A percentile compares a stretch with the other conserved stretches of the same genome.
These are phyloP conservation scores for Thelonectria discophora DNA, from an alignment of 2,329 filamentous ascomycete genomes.

Conservation along the genomic window DNA sequence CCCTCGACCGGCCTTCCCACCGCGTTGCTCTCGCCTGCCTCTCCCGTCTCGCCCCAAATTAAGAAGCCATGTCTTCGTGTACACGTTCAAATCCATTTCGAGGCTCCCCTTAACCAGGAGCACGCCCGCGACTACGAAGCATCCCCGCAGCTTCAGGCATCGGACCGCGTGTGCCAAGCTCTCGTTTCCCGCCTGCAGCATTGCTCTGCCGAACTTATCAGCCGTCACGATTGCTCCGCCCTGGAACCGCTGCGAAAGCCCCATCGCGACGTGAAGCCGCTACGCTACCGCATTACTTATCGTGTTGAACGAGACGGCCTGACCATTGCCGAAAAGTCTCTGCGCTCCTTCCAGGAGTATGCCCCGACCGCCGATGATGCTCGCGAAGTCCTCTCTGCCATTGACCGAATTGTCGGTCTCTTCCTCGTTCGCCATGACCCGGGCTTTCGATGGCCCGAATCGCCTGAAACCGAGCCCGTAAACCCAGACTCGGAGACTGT, in stretches of 20 bases:
- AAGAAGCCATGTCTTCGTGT: slow-evolving; percentile 48
- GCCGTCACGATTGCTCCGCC: slow-evolving; percentile 59
- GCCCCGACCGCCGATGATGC: slow-evolving; percentile 54
- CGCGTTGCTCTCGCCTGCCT: slow-evolving; percentile 16
- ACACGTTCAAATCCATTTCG: slow-evolving; percentile 57
- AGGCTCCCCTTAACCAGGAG: slow-evolving; percentile 53
- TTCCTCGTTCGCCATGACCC: slow-evolving; percentile 61
- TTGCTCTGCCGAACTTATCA: slow-evolving; percentile 62
- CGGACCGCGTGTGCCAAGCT: slow-evolving; percentile 58
- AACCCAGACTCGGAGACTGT: slow-evolving; percentile 50
- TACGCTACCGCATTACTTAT: slow-evolving; percentile 60
- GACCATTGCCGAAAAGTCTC: slow-evolving; percentile 55
- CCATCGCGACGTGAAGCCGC: slow-evolving; percentile 51
- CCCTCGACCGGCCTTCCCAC: slow-evolving; percentile 32
- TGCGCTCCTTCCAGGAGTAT: slow-evolving; percentile 61
- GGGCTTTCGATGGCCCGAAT: slow-evolving; percentile 58
- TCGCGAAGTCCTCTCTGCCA: slow-evolving; percentile 58
- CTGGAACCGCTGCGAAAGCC: slow-evolving; percentile 50
- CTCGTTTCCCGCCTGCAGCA: slow-evolving; percentile 61
- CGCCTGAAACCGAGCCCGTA: slow-evolving; percentile 51
- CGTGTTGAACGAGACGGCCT: slow-evolving; percentile 53
- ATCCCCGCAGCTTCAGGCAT: slow-evolving; percentile 54
- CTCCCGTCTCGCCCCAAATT: slow-evolving; percentile 23
- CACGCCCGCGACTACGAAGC: slow-evolving; percentile 58
- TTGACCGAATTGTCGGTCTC: slow-evolving; percentile 60